Percentiles rank a stretch among this genome's conserved stretches.
These are phyloP conservation scores for Trichoderma asperellum DNA, from an alignment of 2,329 filamentous ascomycete genomes.

Conservation along the genomic window DNA sequence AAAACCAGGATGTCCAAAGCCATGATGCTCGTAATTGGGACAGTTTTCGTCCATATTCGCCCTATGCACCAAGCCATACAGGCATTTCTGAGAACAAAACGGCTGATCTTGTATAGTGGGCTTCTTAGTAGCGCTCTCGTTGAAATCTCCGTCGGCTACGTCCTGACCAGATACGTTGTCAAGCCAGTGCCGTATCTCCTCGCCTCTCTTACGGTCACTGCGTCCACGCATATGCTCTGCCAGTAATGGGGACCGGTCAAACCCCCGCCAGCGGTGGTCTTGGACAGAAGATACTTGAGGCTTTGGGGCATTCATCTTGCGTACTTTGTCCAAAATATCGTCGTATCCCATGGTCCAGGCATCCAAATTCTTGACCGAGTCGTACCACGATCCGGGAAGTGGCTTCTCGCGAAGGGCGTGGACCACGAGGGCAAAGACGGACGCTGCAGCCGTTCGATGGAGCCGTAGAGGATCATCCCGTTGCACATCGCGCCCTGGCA, in stretches of 20 bases:
- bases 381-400: conserved; percentile 40
- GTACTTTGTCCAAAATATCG: conserved; percentile 37
- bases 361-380: conserved; percentile 37
- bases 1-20: not conserved
- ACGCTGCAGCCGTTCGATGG: conserved; percentile 43
- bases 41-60: conserved; percentile 33
- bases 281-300: conserved; percentile 35
- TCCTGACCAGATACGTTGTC: not conserved
- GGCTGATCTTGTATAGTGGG: conserved; percentile 31
- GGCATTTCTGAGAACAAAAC: conserved; percentile 39
- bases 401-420: conserved; percentile 39
- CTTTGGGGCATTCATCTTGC: conserved; percentile 32
- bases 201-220: not conserved
- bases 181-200: conserved; percentile 1
- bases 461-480: conserved; percentile 42
- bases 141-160: not conserved
- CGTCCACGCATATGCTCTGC: not conserved
- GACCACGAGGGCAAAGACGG: conserved; percentile 46
- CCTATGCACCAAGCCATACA: conserved; percentile 35
- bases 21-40: conserved; percentile 7
- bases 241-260: conserved; percentile 24
- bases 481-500: conserved; percentile 42
- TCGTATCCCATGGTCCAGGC: conserved; percentile 44
- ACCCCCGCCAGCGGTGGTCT: conserved; percentile 38
- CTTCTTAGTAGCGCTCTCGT: not conserved